Percentiles rank a stretch among this genome's conserved stretches.
phyloP scores from a whole-genome alignment of 2,329 filamentous ascomycete genomes.

The Neodidymelliopsis sp. region DNA sequence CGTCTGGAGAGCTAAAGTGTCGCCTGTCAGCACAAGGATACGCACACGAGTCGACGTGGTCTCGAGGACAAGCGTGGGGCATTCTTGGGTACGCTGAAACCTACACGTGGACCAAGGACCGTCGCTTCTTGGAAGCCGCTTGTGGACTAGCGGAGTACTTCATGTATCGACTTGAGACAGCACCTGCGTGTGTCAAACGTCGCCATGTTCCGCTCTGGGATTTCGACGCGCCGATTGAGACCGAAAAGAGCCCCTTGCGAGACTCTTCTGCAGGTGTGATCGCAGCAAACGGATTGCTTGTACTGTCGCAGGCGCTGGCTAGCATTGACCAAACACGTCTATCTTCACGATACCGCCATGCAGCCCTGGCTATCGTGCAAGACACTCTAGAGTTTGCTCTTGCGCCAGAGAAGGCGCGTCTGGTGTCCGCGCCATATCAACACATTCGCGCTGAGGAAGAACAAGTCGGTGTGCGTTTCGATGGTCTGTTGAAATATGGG shows the following conservation, averaged over 20 bases:
- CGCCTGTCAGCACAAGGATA: slow-evolving; percentile 55
- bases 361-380: slow-evolving; percentile 25
- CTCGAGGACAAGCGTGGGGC: slow-evolving; percentile 57
- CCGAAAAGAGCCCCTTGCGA: slow-evolving; percentile 38
- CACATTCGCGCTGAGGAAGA: slow-evolving; percentile 26
- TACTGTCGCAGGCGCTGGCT: slow-evolving; percentile 24
- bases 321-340: slow-evolving; percentile 45
- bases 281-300: slow-evolving; percentile 49
- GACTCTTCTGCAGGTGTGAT: slow-evolving; percentile 54
- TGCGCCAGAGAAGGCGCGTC: slow-evolving; percentile 28
- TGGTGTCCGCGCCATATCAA: slow-evolving; percentile 22
- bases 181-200: slow-evolving; percentile 18
- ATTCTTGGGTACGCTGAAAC: slow-evolving; percentile 54
- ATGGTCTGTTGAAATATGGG: slow-evolving; percentile 55
- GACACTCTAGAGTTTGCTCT: slow-evolving; percentile 36
- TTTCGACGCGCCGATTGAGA: slow-evolving; percentile 54
- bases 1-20: slow-evolving; percentile 45
- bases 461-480: slow-evolving; percentile 35
- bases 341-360: slow-evolving; percentile 26
- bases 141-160: slow-evolving; percentile 56
- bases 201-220: slow-evolving; percentile 56
- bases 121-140: slow-evolving; percentile 51
- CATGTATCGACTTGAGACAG: slow-evolving; percentile 46
- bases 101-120: slow-evolving; percentile 52
- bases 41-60: slow-evolving; percentile 51